A percentile compares a stretch with the other conserved stretches of the same genome.
Conservation (phyloP, 371 early-diverging fungal species). For the Mucor sp. region DNA sequence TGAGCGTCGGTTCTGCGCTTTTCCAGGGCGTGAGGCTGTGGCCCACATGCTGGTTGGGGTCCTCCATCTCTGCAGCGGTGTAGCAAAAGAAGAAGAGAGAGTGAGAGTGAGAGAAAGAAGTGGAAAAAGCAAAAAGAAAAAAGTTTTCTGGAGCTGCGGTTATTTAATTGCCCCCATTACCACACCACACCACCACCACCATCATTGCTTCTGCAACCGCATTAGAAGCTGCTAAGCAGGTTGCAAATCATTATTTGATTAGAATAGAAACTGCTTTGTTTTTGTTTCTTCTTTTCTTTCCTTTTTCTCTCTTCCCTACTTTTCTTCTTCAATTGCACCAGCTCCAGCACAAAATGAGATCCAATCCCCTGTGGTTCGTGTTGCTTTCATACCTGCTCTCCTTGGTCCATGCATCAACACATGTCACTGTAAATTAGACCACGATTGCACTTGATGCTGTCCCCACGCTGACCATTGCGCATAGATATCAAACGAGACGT, state of each 20-base stretch:
- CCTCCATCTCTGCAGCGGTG: neutral
- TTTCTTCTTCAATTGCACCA: neutral
- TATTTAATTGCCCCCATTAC: neutral
- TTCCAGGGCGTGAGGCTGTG: constrained; percentile 8
- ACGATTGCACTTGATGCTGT: neutral
- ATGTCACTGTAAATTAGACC: constrained; percentile 16
- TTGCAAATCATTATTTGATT: neutral
- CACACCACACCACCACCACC: too few species aligned
- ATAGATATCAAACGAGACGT: constrained; percentile 55
- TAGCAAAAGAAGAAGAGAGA: neutral
- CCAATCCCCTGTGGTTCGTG: constrained; percentile 3
- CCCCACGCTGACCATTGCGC: neutral
- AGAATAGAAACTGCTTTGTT: constrained; percentile 1
- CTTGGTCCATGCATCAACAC: constrained; percentile 21
- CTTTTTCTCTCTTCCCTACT: neutral
- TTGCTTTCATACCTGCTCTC: neutral
- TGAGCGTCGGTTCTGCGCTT: neutral
- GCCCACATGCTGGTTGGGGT: neutral
- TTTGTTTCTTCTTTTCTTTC: neutral
- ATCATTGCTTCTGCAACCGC: neutral
- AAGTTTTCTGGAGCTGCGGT: neutral
- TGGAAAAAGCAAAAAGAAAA: neutral
- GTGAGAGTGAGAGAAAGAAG: neutral
- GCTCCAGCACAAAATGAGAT: neutral
- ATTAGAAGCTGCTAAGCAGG: neutral